Percentiles rank a stretch among this genome's conserved stretches.
Evolutionary conservation across 2,329 filamentous ascomycete genomes (phyloP).

Genomic region (Xylaria sp.): DNA sequence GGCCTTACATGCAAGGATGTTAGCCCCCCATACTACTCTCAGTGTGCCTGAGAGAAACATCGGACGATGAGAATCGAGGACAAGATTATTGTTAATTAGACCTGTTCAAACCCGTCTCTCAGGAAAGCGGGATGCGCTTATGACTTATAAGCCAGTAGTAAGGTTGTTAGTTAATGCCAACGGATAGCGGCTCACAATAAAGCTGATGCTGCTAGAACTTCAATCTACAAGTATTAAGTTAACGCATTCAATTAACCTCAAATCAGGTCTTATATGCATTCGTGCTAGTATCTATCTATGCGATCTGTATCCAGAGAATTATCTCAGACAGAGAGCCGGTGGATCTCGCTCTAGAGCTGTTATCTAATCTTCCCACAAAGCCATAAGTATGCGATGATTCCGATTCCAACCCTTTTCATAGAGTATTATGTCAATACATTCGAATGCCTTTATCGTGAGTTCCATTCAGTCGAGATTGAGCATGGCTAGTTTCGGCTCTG

Average conservation of each 20-base stretch:
- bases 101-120: neutral
- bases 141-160: neutral
- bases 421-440: too few relatives aligned
- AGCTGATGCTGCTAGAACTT: neutral
- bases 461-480: too few relatives aligned
- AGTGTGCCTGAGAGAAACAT: constrained; percentile 47
- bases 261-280: neutral
- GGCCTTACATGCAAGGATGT: constrained; percentile 53
- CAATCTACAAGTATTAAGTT: neutral
- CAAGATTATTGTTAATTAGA: neutral
- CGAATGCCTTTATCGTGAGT: too few relatives aligned
- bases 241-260: neutral
- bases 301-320: too few relatives aligned
- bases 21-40: constrained; percentile 55
- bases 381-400: too few relatives aligned
- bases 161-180: neutral
- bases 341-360: too few relatives aligned
- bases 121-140: neutral
- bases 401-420: too few relatives aligned
- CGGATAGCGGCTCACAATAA: neutral
- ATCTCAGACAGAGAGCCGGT: too few relatives aligned
- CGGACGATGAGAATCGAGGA: neutral
- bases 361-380: too few relatives aligned
- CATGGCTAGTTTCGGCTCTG: too few relatives aligned
- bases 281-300: neutral